These are phyloP conservation scores for Oxytropis ochrocephala DNA, from an alignment of 306 rosid species.

Conservation along the genomic window DNA sequence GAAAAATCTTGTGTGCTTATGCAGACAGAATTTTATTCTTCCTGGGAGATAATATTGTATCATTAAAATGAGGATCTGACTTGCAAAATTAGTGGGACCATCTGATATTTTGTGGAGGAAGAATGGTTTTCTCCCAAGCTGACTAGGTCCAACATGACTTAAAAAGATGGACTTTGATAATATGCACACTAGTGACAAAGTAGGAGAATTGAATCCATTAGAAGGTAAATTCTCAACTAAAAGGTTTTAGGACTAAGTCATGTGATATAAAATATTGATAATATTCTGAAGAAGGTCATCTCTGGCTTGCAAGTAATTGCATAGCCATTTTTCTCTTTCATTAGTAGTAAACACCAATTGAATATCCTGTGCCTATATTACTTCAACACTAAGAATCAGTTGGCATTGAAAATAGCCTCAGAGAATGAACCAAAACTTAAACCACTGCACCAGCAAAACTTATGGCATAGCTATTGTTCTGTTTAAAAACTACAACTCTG, in stretches of 20 bases:
- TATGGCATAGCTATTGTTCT: background rate
- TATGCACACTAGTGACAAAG: background rate
- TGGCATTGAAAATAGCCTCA: background rate
- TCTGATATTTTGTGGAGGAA: background rate
- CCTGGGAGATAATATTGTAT: too few species aligned
- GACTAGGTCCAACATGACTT: background rate
- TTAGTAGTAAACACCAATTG: background rate
- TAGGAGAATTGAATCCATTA: background rate
- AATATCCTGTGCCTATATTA: background rate
- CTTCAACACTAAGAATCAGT: background rate
- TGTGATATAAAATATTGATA: background rate
- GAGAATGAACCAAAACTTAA: slow-evolving; percentile 1
- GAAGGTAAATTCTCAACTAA: background rate
- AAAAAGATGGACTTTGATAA: background rate
- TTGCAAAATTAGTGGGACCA: background rate
- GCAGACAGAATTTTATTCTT: too few species aligned
- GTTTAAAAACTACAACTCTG: background rate
- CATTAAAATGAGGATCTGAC: too few species aligned
- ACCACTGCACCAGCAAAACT: background rate
- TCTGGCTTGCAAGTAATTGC: background rate
- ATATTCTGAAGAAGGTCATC: background rate
- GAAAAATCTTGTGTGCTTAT: too few species aligned
- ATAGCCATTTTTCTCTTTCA: background rate
- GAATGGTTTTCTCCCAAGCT: background rate
- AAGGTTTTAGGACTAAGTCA: background rate